A percentile compares a stretch with the other conserved stretches of the same genome.
These are phyloP conservation scores for Phylloporus sp. DNA, from an alignment of 768 basidiomycete species.

Conservation along the genomic window DNA sequence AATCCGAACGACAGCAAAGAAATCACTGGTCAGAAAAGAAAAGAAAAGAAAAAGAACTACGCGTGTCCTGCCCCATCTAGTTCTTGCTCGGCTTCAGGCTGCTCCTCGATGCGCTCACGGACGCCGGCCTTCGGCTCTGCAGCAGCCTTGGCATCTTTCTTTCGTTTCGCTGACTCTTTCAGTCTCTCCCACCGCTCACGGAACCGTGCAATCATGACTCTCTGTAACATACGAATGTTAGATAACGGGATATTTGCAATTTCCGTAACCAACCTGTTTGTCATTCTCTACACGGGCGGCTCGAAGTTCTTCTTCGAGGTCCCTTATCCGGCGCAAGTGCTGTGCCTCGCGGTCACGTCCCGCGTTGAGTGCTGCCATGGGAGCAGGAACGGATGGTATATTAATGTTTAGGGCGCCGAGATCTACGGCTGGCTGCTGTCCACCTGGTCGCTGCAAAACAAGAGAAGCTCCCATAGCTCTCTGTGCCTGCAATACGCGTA, in stretches of 20 bases:
- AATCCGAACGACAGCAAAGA: slow-evolving; percentile 4
- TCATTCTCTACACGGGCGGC: slow-evolving; percentile 65
- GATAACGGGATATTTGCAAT: slow-evolving; percentile 3
- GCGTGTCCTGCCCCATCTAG: slow-evolving; percentile 28
- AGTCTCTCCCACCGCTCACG: slow-evolving; percentile 86
- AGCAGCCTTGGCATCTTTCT: slow-evolving; percentile 67
- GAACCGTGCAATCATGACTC: slow-evolving; percentile 77
- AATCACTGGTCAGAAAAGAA: neutral
- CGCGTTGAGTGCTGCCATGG: slow-evolving; percentile 46
- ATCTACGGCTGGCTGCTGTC: slow-evolving; percentile 41
- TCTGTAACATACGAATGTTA: slow-evolving; percentile 41
- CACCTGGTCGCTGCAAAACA: slow-evolving; percentile 43
- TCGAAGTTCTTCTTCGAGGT: slow-evolving; percentile 77
- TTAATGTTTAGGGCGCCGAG: slow-evolving; percentile 55
- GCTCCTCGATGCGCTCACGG: slow-evolving; percentile 65
- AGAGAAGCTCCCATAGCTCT: slow-evolving; percentile 70
- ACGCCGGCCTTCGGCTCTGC: slow-evolving; percentile 44
- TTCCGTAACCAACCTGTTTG: slow-evolving; percentile 56
- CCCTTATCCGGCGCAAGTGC: slow-evolving; percentile 50
- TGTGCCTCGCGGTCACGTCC: slow-evolving; percentile 54
- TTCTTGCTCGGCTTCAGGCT: slow-evolving; percentile 62
- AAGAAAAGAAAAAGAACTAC: neutral
- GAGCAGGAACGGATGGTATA: slow-evolving; percentile 42
- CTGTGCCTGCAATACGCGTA: slow-evolving; percentile 53
- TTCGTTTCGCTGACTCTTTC: slow-evolving; percentile 82